Base-by-base conservation (phyloP, 345 rosid species). In the Noccaea bulbosa region DNA sequence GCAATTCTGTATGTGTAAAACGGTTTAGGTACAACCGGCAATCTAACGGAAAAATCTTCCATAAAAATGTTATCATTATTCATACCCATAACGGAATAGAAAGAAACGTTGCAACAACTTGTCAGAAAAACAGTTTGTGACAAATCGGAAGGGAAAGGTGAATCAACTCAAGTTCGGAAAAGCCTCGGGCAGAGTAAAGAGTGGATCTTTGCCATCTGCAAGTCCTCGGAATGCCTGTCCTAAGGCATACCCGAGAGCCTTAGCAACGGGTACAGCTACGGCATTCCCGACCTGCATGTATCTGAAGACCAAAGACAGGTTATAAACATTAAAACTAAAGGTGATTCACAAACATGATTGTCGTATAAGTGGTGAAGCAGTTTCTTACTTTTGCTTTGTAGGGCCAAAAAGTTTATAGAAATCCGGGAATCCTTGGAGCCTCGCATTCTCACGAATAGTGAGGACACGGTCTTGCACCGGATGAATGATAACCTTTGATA, bases 221-320 rank as follows among this genome's bases (percentile, higher is more conserved):
- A 43, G 37, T 0, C 83, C 85, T 49, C 65, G 81, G 8, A 75
- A 76, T 11, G 92, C 89, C 10, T 47, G 9, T 3, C 87, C 89
- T 24, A 88, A 32, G 0, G 83, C 73, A 11, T 79, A 92, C 6
- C 92, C 94, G 3, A 89, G 66, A 0, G 96, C 96, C 12, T 82
- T 76, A 11, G 92, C 86, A 14, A 89, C 93, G 0, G 91, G 96
- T 12, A 86, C 87, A 0, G 98, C 94, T 1, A 88, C 92, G 0
- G 91, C 94, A 56, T 89, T 92, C 0, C 98, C 96, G 0, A 88
- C 92, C 80, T 86, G 98, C n/a, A 60, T 80, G 16, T 92, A 92
- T 69, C 96, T 89, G 27, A 51, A 20, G 22, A 20, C 22, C 22
- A 20, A 20, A 20, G 22, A 20, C 22, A 20, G 22, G 22, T 20